Evolutionary conservation across 2,329 filamentous ascomycete genomes (phyloP), one percentile per base, ranked within the genome.

Genomic region (Nigrograna mackinnonii): DNA sequence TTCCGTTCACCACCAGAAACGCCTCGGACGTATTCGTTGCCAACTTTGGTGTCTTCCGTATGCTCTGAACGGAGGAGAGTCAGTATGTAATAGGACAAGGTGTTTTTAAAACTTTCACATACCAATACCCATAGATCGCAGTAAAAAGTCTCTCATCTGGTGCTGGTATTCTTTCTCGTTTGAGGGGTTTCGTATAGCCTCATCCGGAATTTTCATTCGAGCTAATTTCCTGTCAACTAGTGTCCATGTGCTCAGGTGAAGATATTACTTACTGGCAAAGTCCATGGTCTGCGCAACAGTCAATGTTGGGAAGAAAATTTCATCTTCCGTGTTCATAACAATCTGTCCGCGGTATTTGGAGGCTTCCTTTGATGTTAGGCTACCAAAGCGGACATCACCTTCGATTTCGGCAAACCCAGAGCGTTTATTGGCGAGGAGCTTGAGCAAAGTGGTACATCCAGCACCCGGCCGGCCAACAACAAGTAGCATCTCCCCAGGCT

Each of bases 1-100:
- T 87, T 87, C 5, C 84, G 69, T 62, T 88, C 84, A 21, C 85
- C 85, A 20, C 84, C 85, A 13, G 79, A 84, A 0, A 88, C 82
- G 52, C 86, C 84, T 3, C 84, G 77, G 1, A 86, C 73, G 44
- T 77, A 85, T 26, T 82, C 82, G 45, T 87, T 80, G 2, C 85
- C 85, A 4, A 88, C 82, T 54, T 83, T 86, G 4, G 85, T 89
- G 19, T 84, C 75, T 12, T 71, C 53, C 0, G 83, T 85, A 52
- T 86, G 83, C 11, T 77, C 76, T 49, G 87, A 85, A 48, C 84
- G 84, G 49, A 84, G 86, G 69, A 85, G 83, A 52, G 84, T 83
- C 83, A 87, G 86, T 44, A 84, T 77, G 26, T 86, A 82, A 57
- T 87, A 17, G n/a, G 30, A 13, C 18, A 14, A 14, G n/a, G 18